Evolutionary conservation across 495 filamentous ascomycete genomes (phyloP).

Genomic region (Aspergillus indologenus): DNA sequence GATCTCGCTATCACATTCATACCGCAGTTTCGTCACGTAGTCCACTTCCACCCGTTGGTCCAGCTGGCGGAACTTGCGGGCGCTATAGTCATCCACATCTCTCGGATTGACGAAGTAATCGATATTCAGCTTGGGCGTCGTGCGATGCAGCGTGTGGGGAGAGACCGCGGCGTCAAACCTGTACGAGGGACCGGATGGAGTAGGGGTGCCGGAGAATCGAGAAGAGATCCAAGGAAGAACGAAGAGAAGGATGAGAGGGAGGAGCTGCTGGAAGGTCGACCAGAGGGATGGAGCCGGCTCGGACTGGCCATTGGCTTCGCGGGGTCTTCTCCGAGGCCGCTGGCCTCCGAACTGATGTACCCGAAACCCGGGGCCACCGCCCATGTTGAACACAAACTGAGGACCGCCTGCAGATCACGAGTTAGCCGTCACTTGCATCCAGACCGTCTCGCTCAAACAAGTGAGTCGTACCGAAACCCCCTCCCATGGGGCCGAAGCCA

Average conservation of each 20-base stretch:
- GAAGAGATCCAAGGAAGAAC: conserved; percentile 81
- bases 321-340: conserved; percentile 64
- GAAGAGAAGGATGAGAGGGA: conserved; percentile 87
- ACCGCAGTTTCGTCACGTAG: conserved; percentile 61
- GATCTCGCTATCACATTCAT: conserved; percentile 71
- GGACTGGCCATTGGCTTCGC: conserved; percentile 55
- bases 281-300: conserved; percentile 47
- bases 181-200: conserved; percentile 62
- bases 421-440: conserved; percentile 15
- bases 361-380: conserved; percentile 74
- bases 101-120: conserved; percentile 81
- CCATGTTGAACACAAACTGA: conserved; percentile 88
- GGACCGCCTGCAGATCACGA: conserved; percentile 65
- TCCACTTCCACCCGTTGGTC: conserved; percentile 73
- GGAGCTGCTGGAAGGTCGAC: conserved; percentile 56
- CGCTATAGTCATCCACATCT: conserved; percentile 67
- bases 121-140: conserved; percentile 65
- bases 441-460: background rate
- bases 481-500: conserved; percentile 50
- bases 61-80: conserved; percentile 63
- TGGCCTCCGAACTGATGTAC: conserved; percentile 84
- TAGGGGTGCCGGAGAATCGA: conserved; percentile 63
- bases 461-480: conserved; percentile 58
- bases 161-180: conserved; percentile 63
- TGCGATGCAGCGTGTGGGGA: conserved; percentile 69